phyloP scores from a whole-genome alignment of 495 filamentous ascomycete species.

The Tirmania nivea region DNA sequence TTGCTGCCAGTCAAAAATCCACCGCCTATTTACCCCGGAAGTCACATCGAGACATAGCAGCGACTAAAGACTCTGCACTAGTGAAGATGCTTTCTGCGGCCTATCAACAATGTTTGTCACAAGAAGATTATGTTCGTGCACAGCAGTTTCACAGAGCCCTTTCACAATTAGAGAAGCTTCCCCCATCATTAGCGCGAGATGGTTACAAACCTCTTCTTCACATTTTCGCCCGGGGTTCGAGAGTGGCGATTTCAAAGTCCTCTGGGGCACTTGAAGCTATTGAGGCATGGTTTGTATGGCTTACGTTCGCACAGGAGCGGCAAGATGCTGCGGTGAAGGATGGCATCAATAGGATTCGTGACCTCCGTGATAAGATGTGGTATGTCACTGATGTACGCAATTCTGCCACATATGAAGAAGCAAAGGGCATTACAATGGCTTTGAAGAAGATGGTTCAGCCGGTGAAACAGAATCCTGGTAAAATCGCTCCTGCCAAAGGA shows the following conservation, averaged over 20 bases:
- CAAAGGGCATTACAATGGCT: constrained; percentile 63
- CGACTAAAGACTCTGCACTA: constrained; percentile 3
- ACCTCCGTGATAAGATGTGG: constrained; percentile 90
- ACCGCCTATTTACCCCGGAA: not conserved
- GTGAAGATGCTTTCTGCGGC: constrained; percentile 42
- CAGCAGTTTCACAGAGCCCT: constrained; percentile 49
- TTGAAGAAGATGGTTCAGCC: constrained; percentile 76
- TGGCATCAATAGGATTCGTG: constrained; percentile 44
- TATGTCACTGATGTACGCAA: constrained; percentile 92
- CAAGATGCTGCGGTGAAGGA: constrained; percentile 41
- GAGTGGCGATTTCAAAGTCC: constrained; percentile 42
- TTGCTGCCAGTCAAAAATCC: constrained; percentile 10
- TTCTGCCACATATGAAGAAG: constrained; percentile 74
- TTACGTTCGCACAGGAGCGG: constrained; percentile 49
- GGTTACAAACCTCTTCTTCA: constrained; percentile 46
- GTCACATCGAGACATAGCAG: not conserved
- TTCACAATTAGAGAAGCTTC: constrained; percentile 39
- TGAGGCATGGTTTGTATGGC: constrained; percentile 55
- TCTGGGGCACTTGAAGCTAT: constrained; percentile 48
- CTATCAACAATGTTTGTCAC: constrained; percentile 39
- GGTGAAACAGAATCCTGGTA: constrained; percentile 31
- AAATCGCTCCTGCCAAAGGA: constrained; percentile 20
- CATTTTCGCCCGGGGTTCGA: constrained; percentile 45
- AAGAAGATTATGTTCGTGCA: constrained; percentile 47
- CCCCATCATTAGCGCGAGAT: constrained; percentile 38